These are phyloP conservation scores for Lecanicillium sp. DNA, from an alignment of 2,329 filamentous ascomycete genomes.

Conservation along the genomic window DNA sequence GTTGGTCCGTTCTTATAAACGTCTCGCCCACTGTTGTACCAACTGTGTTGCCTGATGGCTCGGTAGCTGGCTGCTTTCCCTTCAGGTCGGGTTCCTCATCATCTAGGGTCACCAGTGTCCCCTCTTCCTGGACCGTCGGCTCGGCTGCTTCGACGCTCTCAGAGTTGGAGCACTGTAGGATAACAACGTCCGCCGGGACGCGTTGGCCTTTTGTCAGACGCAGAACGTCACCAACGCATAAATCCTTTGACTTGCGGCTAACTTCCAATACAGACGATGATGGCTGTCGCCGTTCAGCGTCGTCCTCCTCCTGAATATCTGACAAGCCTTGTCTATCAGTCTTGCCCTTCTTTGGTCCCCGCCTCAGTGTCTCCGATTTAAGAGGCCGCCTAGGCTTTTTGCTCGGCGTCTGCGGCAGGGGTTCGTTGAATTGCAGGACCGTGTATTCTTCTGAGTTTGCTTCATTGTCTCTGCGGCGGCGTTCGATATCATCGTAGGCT, in stretches of 20 bases:
- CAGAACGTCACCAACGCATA: conserved; percentile 92
- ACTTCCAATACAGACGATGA: conserved; percentile 55
- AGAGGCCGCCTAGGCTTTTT: conserved; percentile 29
- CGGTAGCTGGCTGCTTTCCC: conserved; percentile 25
- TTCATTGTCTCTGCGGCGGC: conserved; percentile 80
- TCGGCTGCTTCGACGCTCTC: conserved; percentile 36
- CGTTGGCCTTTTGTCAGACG: conserved; percentile 88
- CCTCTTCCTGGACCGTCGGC: conserved; percentile 25
- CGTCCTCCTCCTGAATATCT: conserved; percentile 64
- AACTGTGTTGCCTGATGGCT: conserved; percentile 16
- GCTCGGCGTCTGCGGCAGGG: conserved; percentile 28
- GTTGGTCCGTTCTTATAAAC: conserved; percentile 93
- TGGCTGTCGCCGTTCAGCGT: conserved; percentile 37
- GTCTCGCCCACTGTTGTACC: conserved; percentile 65
- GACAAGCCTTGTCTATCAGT: conserved; percentile 34
- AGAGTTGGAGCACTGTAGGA: conserved; percentile 69
- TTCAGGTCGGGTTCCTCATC: conserved; percentile 24
- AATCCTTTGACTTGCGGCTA: conserved; percentile 72
- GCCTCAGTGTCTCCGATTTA: conserved; percentile 32
- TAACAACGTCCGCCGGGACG: conserved; percentile 88
- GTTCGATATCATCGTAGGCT: conserved; percentile 83
- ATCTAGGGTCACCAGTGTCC: conserved; percentile 33
- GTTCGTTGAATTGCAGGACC: conserved; percentile 63
- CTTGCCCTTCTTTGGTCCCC: conserved; percentile 21
- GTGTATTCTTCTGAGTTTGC: conserved; percentile 88